phyloP scores from a whole-genome alignment of 2,329 filamentous ascomycete genomes.

The Alternaria sp. region DNA sequence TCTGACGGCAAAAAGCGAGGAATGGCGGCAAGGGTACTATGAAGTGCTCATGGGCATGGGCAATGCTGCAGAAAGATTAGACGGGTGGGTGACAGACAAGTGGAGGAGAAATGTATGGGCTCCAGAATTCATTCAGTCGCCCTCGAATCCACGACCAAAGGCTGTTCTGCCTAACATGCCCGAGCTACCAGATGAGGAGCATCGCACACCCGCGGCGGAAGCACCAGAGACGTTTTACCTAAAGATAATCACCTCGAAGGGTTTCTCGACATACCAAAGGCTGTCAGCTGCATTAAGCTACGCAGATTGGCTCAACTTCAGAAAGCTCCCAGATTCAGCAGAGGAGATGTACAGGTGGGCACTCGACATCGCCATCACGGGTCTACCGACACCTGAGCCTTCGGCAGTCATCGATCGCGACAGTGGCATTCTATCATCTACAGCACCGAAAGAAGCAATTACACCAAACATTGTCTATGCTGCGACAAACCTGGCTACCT shows the following conservation, averaged over 20 bases:
- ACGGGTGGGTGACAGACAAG: constrained; percentile 78
- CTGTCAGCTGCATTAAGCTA: constrained; percentile 84
- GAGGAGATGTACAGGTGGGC: constrained; percentile 78
- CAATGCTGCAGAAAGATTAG: constrained; percentile 78
- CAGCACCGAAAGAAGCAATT: constrained; percentile 59
- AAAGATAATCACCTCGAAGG: constrained; percentile 80
- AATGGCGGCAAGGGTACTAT: constrained; percentile 87
- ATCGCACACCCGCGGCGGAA: constrained; percentile 73
- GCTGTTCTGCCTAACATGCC: constrained; percentile 72
- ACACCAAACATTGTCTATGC: constrained; percentile 78
- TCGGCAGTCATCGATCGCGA: constrained; percentile 65
- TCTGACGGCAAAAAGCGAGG: constrained; percentile 76
- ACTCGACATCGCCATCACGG: constrained; percentile 74
- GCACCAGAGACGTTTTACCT: constrained; percentile 80
- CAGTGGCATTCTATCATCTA: constrained; percentile 68
- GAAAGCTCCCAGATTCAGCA: constrained; percentile 70
- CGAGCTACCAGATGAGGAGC: constrained; percentile 74
- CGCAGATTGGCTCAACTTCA: constrained; percentile 85
- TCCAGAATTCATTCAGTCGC: constrained; percentile 76
- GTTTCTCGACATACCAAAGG: constrained; percentile 79
- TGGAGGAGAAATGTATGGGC: constrained; percentile 70
- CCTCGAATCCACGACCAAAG: constrained; percentile 81
- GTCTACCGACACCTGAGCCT: constrained; percentile 56
- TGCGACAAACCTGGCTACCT: constrained; percentile 79
- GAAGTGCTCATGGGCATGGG: constrained; percentile 81